Evolutionary conservation across 78 protist genomes (phyloP).

Genomic region (slime mould (Dictyostelium discoideum)): DNA sequence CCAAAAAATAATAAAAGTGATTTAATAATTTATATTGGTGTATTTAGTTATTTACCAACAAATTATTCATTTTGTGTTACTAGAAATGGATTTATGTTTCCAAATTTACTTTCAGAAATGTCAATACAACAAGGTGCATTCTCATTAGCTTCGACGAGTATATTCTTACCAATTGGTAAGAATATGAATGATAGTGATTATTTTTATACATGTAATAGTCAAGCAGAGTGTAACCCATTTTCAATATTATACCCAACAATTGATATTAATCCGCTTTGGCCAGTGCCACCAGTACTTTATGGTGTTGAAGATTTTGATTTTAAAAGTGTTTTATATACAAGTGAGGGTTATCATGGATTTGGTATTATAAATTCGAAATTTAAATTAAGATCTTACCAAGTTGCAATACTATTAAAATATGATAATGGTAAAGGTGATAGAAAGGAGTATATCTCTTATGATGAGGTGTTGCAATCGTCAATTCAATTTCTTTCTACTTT

Average conservation of each 20-base stretch:
- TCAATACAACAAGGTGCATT: conserved; percentile 4
- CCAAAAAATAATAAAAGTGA: background rate
- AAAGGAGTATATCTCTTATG: background rate
- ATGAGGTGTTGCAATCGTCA: background rate
- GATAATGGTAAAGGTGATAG: background rate
- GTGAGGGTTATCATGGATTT: background rate
- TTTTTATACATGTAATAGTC: background rate
- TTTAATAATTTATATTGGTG: background rate
- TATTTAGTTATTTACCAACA: background rate
- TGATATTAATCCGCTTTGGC: background rate
- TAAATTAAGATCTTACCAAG: background rate
- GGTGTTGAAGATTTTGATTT: conserved; percentile 3
- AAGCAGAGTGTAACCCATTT: background rate
- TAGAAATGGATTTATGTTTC: background rate
- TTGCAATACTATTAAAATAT: background rate
- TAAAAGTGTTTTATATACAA: background rate
- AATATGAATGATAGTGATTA: background rate
- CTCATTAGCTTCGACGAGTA: background rate
- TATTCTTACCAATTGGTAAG: background rate
- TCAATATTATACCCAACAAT: background rate
- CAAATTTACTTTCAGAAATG: background rate
- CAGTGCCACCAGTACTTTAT: background rate
- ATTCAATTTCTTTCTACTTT: background rate
- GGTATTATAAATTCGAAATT: background rate
- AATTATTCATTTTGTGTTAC: conserved; percentile 1